Conservation (phyloP, 2,329 filamentous ascomycete species). For the Simplicillium aogashimaense region DNA sequence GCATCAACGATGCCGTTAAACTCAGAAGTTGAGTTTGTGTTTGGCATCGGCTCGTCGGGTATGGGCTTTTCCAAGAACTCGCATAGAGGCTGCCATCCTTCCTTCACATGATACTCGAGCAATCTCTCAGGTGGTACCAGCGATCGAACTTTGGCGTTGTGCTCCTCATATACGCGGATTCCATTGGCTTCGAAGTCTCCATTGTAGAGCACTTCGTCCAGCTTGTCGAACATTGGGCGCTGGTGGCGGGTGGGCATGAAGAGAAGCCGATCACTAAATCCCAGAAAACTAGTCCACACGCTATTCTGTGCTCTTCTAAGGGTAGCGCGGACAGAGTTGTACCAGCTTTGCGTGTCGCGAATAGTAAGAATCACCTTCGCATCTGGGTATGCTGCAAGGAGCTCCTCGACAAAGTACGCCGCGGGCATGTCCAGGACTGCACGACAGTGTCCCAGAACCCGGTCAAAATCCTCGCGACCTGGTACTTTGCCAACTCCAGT, state of each 20-base stretch:
- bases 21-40: constrained; percentile 4
- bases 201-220: constrained; percentile 8
- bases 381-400: constrained; percentile 3
- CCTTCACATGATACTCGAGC: constrained; percentile 12
- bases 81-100: constrained; percentile 17
- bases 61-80: constrained; percentile 13
- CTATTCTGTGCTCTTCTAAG: too few species aligned
- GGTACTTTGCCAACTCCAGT: constrained; percentile 3
- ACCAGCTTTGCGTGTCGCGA: constrained; percentile 4
- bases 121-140: constrained; percentile 8
- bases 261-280: background rate
- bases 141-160: constrained; percentile 11
- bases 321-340: background rate
- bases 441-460: constrained; percentile 2
- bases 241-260: constrained; percentile 4
- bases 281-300: background rate
- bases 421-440: background rate
- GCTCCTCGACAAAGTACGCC: constrained; percentile 4
- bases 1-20: constrained; percentile 2
- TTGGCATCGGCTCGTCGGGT: constrained; percentile 10
- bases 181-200: constrained; percentile 5
- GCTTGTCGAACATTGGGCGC: constrained; percentile 9
- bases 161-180: constrained; percentile 10
- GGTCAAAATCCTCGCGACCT: constrained; percentile 3
- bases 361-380: constrained; percentile 4